phyloP scores from a whole-genome alignment of 257 asterid genomes.

The Galeopsis tetrahit region DNA sequence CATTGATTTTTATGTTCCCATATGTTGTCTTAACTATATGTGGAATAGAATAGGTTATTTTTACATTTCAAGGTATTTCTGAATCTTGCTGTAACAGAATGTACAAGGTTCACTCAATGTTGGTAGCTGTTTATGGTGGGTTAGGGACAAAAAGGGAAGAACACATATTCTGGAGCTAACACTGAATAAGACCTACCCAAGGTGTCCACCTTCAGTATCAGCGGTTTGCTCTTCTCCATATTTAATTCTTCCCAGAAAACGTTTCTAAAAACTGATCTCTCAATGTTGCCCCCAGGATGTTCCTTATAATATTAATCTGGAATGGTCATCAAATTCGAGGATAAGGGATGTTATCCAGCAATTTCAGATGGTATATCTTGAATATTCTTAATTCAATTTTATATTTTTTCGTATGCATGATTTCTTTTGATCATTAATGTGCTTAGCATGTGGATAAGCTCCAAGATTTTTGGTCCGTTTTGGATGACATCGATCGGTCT shows the following conservation, averaged over 20 bases:
- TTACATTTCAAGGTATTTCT: slow-evolving; percentile 10
- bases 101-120: slow-evolving; percentile 3
- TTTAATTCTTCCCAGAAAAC: slow-evolving; percentile 1
- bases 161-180: slow-evolving; percentile 60
- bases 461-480: slow-evolving; percentile 69
- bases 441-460: slow-evolving; percentile 69
- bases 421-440: slow-evolving; percentile 21
- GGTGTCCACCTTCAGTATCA: slow-evolving; percentile 63
- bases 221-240: slow-evolving; percentile 51
- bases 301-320: slow-evolving; percentile 54
- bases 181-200: slow-evolving; percentile 65
- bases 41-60: not conserved
- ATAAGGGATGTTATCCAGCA: slow-evolving; percentile 63
- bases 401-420: slow-evolving; percentile 21
- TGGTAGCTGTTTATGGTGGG: slow-evolving; percentile 14
- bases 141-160: slow-evolving; percentile 74
- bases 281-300: slow-evolving; percentile 53
- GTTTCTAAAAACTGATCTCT: slow-evolving; percentile 23
- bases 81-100: not conserved
- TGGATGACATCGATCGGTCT: slow-evolving; percentile 70
- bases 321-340: slow-evolving; percentile 65
- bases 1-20: not conserved
- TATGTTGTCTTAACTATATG: not conserved
- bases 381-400: not conserved
- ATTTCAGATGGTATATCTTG: slow-evolving; percentile 57